These are phyloP conservation scores for Bruguiera hainesii DNA, from an alignment of 441 rosid genomes.

Conservation along the genomic window DNA sequence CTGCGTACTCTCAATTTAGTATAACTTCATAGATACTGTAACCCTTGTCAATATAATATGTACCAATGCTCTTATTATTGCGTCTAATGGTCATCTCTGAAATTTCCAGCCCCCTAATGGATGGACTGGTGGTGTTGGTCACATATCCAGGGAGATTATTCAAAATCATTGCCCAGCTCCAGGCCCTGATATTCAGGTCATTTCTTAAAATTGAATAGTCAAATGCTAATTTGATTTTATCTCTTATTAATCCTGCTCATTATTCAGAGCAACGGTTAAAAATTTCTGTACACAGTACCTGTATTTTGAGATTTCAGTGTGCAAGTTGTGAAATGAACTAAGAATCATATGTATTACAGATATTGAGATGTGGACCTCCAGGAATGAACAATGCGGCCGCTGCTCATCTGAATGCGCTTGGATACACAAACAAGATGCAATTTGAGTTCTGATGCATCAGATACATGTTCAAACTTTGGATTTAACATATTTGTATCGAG, in stretches of 20 bases:
- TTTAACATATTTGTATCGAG: no score
- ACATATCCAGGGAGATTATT: constrained; percentile 67
- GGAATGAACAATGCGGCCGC: constrained; percentile 91
- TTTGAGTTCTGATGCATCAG: constrained; percentile 57
- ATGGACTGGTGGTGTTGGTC: constrained; percentile 82
- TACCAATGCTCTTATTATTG: neutral
- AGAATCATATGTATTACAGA: constrained; percentile 30
- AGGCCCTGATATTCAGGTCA: constrained; percentile 55
- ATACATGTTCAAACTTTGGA: no score
- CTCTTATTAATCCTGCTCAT: neutral
- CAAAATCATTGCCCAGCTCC: constrained; percentile 69
- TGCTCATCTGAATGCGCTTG: constrained; percentile 64
- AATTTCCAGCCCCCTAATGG: constrained; percentile 59
- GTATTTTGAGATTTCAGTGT: neutral
- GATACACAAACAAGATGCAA: constrained; percentile 62
- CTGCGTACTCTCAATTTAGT: neutral
- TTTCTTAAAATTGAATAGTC: neutral
- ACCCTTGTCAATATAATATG: neutral
- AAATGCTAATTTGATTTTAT: neutral
- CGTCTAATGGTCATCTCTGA: neutral
- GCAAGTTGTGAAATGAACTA: neutral
- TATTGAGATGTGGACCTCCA: constrained; percentile 87
- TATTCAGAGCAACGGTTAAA: neutral
- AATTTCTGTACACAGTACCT: neutral
- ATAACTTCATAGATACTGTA: no score